A percentile compares a stretch with the other conserved stretches of the same genome.
phyloP scores from a whole-genome alignment of 495 filamentous ascomycete genomes.

The Rhypophila decipiens region DNA sequence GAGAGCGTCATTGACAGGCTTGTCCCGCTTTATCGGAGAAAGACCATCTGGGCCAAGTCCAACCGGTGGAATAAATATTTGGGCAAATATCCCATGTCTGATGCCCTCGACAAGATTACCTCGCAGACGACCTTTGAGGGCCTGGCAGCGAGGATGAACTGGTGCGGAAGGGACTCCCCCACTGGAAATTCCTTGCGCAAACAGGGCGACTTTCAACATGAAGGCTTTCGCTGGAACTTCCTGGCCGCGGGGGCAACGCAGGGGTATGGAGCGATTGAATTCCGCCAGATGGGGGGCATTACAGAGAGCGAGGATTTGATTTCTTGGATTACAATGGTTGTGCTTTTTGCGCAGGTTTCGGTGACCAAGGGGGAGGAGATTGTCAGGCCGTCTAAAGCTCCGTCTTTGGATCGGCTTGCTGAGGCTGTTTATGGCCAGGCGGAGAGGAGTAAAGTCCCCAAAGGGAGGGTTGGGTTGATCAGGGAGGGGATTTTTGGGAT shows the following conservation, averaged over 20 bases:
- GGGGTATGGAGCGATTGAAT: slow-evolving; percentile 20
- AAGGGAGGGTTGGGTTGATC: slow-evolving; percentile 11
- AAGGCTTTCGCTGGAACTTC: slow-evolving; percentile 22
- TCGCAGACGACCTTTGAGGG: slow-evolving; percentile 2
- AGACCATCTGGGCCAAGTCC: slow-evolving; percentile 23
- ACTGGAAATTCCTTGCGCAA: slow-evolving; percentile 16
- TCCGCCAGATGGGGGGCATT: slow-evolving; percentile 18
- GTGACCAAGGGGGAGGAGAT: slow-evolving; percentile 8
- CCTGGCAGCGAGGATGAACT: slow-evolving; percentile 20
- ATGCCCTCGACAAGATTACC: slow-evolving; percentile 13
- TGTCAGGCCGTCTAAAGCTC: slow-evolving; percentile 14
- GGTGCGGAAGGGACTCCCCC: slow-evolving; percentile 13
- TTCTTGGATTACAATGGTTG: slow-evolving; percentile 22
- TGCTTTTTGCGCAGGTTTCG: slow-evolving; percentile 19
- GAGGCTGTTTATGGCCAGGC: slow-evolving; percentile 33
- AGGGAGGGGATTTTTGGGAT: no score
- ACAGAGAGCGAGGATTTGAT: slow-evolving; percentile 12
- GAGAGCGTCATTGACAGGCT: slow-evolving; percentile 26
- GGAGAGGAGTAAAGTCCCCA: slow-evolving; percentile 7
- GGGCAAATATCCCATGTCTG: slow-evolving; percentile 1
- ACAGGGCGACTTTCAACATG: slow-evolving; percentile 13
- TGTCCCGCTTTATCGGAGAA: slow-evolving; percentile 19
- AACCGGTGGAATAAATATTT: slow-evolving; percentile 23
- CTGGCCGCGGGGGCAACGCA: slow-evolving; percentile 1
- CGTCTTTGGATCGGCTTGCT: no score